Conservation (phyloP, 805 yeast species). For the Metschnikowia chrysomelidarum region DNA sequence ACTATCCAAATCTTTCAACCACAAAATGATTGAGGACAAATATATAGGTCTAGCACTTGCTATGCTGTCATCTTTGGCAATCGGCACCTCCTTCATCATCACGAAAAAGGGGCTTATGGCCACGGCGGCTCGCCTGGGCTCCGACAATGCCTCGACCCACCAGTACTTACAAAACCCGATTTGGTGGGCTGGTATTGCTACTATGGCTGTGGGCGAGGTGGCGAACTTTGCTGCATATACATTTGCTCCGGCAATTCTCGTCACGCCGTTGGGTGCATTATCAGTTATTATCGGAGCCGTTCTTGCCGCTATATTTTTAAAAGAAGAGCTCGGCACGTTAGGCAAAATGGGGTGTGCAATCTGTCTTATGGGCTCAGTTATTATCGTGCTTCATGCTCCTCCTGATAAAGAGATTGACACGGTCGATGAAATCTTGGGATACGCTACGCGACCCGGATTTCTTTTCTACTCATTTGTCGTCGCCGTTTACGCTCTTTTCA, state of each 20-base stretch:
- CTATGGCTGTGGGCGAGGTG: constrained; percentile 89
- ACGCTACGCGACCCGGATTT: constrained; percentile 78
- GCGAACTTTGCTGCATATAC: constrained; percentile 95
- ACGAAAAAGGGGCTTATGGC: constrained; percentile 83
- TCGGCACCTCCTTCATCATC: constrained; percentile 85
- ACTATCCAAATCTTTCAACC: neutral
- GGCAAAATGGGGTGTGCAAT: constrained; percentile 94
- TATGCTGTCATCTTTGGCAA: constrained; percentile 81
- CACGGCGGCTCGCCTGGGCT: constrained; percentile 53
- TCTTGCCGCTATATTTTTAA: constrained; percentile 77
- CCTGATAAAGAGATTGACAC: constrained; percentile 88
- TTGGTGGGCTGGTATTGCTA: constrained; percentile 92
- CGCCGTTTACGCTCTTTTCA: constrained; percentile 64
- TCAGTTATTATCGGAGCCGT: constrained; percentile 92
- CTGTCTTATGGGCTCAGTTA: constrained; percentile 82
- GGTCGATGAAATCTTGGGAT: constrained; percentile 79
- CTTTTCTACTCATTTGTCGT: constrained; percentile 63
- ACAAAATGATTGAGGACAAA: constrained; percentile 64
- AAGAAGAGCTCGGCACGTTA: constrained; percentile 81
- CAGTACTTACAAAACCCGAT: constrained; percentile 79
- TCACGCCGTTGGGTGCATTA: constrained; percentile 88
- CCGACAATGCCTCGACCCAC: constrained; percentile 59
- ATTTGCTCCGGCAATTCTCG: constrained; percentile 90
- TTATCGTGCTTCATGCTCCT: constrained; percentile 89
- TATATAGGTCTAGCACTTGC: constrained; percentile 88